Conservation (phyloP, 2,329 filamentous ascomycete species). For the Hypoxylon sp. region DNA sequence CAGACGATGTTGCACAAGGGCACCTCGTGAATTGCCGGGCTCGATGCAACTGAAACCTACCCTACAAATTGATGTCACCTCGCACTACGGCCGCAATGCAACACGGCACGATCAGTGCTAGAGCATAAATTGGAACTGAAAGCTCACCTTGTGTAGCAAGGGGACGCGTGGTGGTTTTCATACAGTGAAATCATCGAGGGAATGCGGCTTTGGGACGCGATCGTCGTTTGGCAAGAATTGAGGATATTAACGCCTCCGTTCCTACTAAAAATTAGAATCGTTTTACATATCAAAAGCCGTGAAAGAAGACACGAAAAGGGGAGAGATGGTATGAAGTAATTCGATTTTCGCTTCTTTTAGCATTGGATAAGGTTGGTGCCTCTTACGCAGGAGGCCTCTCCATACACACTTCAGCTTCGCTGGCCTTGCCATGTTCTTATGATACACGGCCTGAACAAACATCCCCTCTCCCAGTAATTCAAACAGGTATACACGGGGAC, state of each 20-base stretch:
- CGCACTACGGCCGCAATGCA: constrained; percentile 1
- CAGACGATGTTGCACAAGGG: constrained; percentile 1
- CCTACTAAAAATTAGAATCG: background rate
- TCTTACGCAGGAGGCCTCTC: background rate
- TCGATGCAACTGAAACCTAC: background rate
- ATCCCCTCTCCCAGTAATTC: background rate
- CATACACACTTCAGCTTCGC: background rate
- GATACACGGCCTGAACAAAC: constrained; percentile 7
- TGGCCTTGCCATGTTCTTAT: constrained; percentile 1
- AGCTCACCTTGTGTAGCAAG: background rate
- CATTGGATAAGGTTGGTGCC: background rate
- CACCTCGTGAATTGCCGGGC: background rate
- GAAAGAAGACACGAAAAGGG: background rate
- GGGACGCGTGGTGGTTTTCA: background rate
- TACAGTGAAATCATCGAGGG: background rate
- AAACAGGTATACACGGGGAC: background rate
- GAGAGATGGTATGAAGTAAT: background rate
- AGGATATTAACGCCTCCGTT: background rate
- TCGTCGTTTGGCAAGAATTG: background rate
- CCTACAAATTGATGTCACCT: background rate
- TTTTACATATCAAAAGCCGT: background rate
- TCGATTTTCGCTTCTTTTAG: background rate
- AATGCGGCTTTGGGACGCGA: background rate
- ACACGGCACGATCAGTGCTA: background rate
- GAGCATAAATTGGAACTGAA: background rate